These are phyloP conservation scores for Phlyctochytrium arcticum DNA, from an alignment of 192 early-diverging fungal species.

Conservation along the genomic window DNA sequence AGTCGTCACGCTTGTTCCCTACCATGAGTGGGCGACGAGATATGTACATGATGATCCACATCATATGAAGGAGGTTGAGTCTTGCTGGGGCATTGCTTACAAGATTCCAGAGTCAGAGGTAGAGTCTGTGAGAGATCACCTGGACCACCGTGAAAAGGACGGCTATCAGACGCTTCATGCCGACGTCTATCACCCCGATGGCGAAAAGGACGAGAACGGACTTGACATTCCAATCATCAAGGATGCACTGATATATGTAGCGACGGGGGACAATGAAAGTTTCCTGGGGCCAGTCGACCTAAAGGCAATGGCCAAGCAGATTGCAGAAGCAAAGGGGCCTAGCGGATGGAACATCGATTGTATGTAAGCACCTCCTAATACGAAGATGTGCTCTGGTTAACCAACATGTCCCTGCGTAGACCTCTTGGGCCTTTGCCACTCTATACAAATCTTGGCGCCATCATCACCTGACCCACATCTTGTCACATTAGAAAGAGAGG, in stretches of 20 bases:
- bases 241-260: constrained; percentile 78
- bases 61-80: not conserved
- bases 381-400: not conserved
- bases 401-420: not conserved
- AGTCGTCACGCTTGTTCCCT: constrained; percentile 79
- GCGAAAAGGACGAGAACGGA: not conserved
- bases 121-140: constrained; percentile 60
- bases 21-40: constrained; percentile 55
- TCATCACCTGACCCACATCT: constrained; percentile 9
- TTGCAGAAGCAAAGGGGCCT: constrained; percentile 55
- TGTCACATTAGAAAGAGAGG: not conserved
- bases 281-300: constrained; percentile 68
- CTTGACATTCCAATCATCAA: constrained; percentile 9
- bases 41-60: constrained; percentile 24
- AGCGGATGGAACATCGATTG: constrained; percentile 33
- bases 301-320: constrained; percentile 60
- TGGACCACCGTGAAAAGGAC: constrained; percentile 89
- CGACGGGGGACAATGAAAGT: constrained; percentile 66
- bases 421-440: constrained; percentile 11
- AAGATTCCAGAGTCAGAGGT: constrained; percentile 65
- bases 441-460: constrained; percentile 22
- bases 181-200: constrained; percentile 55
- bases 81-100: constrained; percentile 74
- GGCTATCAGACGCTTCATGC: constrained; percentile 67
- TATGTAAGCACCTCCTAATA: too few species aligned